Evolutionary conservation across 345 rosid species (phyloP).

Genomic region (Gossypium rotundifolium): DNA sequence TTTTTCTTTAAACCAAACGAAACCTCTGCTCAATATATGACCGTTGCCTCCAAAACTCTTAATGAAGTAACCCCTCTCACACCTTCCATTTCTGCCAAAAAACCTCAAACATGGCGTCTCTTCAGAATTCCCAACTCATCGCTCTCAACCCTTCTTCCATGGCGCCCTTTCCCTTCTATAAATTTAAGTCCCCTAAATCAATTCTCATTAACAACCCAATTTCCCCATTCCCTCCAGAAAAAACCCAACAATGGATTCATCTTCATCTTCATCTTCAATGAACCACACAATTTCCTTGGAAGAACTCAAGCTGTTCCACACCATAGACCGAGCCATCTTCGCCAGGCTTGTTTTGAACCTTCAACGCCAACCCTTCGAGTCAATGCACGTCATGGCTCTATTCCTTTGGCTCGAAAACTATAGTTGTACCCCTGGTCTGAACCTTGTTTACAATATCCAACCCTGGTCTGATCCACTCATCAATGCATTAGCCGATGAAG

Average conservation of each 20-base stretch:
- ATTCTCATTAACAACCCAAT: background rate
- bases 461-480: background rate
- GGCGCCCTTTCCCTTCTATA: background rate
- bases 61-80: background rate
- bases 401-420: background rate
- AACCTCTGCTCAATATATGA: background rate
- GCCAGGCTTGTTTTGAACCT: background rate
- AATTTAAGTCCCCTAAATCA: background rate
- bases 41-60: background rate
- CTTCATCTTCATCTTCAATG: background rate
- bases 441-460: background rate
- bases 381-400: slow-evolving; percentile 7
- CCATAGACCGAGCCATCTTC: slow-evolving; percentile 1
- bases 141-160: background rate
- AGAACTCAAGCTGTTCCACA: slow-evolving; percentile 8
- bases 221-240: background rate
- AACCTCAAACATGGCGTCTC: background rate
- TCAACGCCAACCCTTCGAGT: background rate
- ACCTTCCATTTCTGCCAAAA: slow-evolving; percentile 1
- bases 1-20: too few species aligned
- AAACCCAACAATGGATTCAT: background rate
- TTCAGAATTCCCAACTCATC: background rate
- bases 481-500: background rate
- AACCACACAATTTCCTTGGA: background rate
- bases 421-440: too few species aligned